phyloP scores from a whole-genome alignment of 352 stramenopile species.

The Plasmopara viticola region DNA sequence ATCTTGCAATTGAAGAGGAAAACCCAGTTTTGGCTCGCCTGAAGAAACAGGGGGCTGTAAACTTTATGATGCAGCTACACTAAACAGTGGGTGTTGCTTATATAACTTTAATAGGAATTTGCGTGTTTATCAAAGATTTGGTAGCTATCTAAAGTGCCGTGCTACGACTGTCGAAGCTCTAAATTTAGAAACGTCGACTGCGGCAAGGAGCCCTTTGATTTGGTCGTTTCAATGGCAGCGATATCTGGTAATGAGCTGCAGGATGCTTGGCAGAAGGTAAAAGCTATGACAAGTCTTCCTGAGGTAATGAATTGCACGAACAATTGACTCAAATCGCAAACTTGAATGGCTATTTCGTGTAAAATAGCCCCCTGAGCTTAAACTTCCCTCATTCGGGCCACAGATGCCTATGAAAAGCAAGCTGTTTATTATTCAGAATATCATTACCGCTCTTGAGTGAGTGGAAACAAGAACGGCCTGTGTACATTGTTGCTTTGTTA shows the following conservation, averaged over 20 bases:
- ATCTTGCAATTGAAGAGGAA: conserved; percentile 26
- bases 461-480: not conserved
- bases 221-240: conserved; percentile 31
- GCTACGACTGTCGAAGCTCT: not conserved
- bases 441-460: conserved; percentile 68
- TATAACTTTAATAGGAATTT: too few species aligned
- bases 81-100: conserved; percentile 4
- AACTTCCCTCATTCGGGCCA: conserved; percentile 45
- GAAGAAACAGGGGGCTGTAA: conserved; percentile 75
- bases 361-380: conserved; percentile 45
- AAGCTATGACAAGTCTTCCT: conserved; percentile 41
- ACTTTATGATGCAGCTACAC: conserved; percentile 69
- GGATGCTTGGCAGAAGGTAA: conserved; percentile 63
- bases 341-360: not conserved
- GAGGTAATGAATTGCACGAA: conserved; percentile 16
- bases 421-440: conserved; percentile 50
- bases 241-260: conserved; percentile 62
- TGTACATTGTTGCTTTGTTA: conserved; percentile 1
- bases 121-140: too few species aligned
- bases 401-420: conserved; percentile 59
- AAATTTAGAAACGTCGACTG: not conserved
- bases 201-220: not conserved
- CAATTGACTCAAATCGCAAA: not conserved
- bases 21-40: conserved; percentile 73
- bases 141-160: too few species aligned